Base-by-base conservation (phyloP, 257 asterid species). In the Buddleja alternifolia region DNA sequence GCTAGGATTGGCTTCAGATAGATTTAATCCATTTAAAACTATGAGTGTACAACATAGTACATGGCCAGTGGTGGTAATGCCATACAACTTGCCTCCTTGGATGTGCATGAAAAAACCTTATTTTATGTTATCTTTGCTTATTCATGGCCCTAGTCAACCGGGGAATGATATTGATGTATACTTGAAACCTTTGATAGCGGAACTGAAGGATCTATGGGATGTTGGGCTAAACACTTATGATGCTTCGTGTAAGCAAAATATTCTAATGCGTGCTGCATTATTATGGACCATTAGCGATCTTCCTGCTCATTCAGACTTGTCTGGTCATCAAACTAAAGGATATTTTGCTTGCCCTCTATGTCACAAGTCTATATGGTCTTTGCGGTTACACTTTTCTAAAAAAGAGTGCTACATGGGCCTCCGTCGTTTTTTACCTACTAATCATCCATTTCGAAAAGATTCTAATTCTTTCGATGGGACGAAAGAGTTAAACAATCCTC, bases 81-180 rank as follows among this genome's bases (percentile, higher is more conserved):
- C n/a, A n/a, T n/a, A n/a, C n/a, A n/a, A n/a, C n/a, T n/a, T n/a
- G n/a, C n/a, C n/a, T n/a, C n/a, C n/a, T n/a, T n/a, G n/a, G n/a
- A n/a, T n/a, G n/a, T n/a, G n/a, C n/a, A n/a, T n/a, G n/a, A n/a
- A n/a, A n/a, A n/a, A n/a, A n/a, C n/a, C n/a, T n/a, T 47, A 40
- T 44, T 34, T 67, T 5, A 52, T 67, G 63, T 15, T 67, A 8
- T 23, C 63, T 14, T 40, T n/a, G 10, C 25, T 54, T 14, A 53
- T 39, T 16, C 44, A 63, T 4, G 29, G 72, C 7, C 63, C 55
- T 0, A 52, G 3, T 8, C 23, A 52, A 67, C 44, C 63, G 4
- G 44, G 72, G 12, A 37, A 67, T 53, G 25, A 67, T 56, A 52
- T 52, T 14, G 42, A 67, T 53, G 53, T 53, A 10, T 53, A 67